phyloP scores from a whole-genome alignment of 192 early-diverging fungal species.

The Coemansia sp. region DNA sequence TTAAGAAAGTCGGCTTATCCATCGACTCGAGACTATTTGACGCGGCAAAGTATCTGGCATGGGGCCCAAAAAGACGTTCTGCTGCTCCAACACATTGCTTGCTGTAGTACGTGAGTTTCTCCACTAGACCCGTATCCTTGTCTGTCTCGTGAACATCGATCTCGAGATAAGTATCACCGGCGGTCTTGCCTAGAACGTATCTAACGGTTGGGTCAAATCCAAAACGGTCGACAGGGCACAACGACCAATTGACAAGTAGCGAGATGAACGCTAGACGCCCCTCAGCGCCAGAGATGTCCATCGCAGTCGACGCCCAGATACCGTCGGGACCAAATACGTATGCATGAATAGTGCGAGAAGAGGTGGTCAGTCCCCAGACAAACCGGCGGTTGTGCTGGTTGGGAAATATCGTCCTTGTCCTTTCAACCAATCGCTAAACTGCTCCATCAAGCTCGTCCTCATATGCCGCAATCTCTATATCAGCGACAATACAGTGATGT shows the following conservation, averaged over 20 bases:
- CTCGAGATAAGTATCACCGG: neutral
- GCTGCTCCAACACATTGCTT: too few species aligned
- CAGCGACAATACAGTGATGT: too few species aligned
- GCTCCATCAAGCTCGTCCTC: too few species aligned
- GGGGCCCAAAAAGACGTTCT: too few species aligned
- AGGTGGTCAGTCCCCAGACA: slow-evolving; percentile 15
- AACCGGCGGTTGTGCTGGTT: slow-evolving; percentile 22
- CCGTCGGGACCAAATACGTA: neutral
- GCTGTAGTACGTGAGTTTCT: too few species aligned
- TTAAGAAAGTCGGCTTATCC: too few species aligned
- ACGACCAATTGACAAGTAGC: slow-evolving; percentile 17
- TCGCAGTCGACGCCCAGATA: neutral
- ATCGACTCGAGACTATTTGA: too few species aligned
- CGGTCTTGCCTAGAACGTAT: neutral
- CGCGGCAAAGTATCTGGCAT: too few species aligned
- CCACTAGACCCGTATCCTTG: neutral
- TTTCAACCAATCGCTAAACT: too few species aligned
- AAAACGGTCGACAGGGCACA: neutral
- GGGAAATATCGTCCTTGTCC: neutral
- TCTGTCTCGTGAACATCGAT: neutral
- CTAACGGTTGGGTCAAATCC: slow-evolving; percentile 13
- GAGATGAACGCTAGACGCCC: neutral
- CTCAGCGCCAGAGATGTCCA: neutral
- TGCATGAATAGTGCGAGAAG: neutral
- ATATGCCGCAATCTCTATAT: too few species aligned